Conservation (phyloP, 1,284 basidiomycete genomes). For the Irpex sp. region DNA sequence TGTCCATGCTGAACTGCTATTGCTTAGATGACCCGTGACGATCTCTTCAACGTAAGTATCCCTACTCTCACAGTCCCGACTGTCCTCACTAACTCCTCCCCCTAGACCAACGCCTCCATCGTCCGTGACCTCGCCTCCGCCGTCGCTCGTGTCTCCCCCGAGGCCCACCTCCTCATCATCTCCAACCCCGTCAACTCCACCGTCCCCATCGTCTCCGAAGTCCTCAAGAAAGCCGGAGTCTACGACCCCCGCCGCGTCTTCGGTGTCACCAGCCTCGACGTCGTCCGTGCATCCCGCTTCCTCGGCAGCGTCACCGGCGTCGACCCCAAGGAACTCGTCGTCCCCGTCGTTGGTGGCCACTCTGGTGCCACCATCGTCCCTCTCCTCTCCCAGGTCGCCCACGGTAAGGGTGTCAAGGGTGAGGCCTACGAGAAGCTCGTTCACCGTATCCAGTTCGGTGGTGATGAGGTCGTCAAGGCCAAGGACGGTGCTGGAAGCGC, state of each 20-base stretch:
- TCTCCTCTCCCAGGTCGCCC: slow-evolving; percentile 78
- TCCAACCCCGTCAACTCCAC: slow-evolving; percentile 97
- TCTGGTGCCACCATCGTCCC: slow-evolving; percentile 96
- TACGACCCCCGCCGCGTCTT: slow-evolving; percentile 82
- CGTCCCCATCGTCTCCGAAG: slow-evolving; percentile 94
- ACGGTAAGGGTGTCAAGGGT: slow-evolving; percentile 65
- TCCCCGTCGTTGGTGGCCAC: slow-evolving; percentile 96
- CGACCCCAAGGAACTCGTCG: slow-evolving; percentile 62
- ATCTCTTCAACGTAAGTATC: slow-evolving; percentile 91
- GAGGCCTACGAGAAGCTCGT: slow-evolving; percentile 71
- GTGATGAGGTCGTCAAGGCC: slow-evolving; percentile 91
- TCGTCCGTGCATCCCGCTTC: slow-evolving; percentile 95
- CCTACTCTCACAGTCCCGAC: neutral
- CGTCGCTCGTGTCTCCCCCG: slow-evolving; percentile 83
- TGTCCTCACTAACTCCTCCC: slow-evolving; percentile 1
- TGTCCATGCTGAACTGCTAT: slow-evolving; percentile 28
- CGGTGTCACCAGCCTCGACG: slow-evolving; percentile 96
- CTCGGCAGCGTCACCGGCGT: slow-evolving; percentile 72
- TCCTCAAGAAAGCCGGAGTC: slow-evolving; percentile 90
- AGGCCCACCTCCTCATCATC: slow-evolving; percentile 93
- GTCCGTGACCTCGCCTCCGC: slow-evolving; percentile 93
- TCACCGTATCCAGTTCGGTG: slow-evolving; percentile 94
- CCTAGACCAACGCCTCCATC: slow-evolving; percentile 89
- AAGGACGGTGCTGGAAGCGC: slow-evolving; percentile 88
- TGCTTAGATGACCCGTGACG: slow-evolving; percentile 90